Base-by-base conservation (phyloP, 2,329 filamentous ascomycete genomes). In the Xylaria sp. region DNA sequence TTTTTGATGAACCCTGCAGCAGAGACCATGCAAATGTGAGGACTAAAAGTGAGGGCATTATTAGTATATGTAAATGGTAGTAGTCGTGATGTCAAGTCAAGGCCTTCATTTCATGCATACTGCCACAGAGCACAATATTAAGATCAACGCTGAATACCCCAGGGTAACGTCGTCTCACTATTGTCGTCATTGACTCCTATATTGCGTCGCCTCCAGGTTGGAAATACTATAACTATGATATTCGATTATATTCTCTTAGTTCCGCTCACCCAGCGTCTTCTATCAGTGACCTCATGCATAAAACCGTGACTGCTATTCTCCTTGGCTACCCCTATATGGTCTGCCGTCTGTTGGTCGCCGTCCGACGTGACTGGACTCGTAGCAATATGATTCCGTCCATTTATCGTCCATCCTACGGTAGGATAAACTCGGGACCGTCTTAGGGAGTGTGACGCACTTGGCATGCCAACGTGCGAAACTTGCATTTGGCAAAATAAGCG, bases 401-500 rank as follows among this genome's bases (percentile, higher is more conserved):
- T 18, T 10, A 50, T 12, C 12, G 32, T 15, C 25, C 10, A 7
- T 7, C 25, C 12, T 3, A 13, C n/a, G 9, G 18, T 18, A 18
- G n/a, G 41, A 44, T 44, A 10, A n/a, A 44, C 6, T 57, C 2
- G 6, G 55, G 3, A 12, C 18, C 9, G 13, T 41, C 37, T 44
- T 28, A 10, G 12, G 20, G 20, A 5, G 54, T 57, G 37, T 44
- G 55, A 56, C n/a, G 9, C 12, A 41, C 3, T 39, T 41, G 15
- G 4, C 57, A 48, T 56, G 25, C 23, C n/a, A n/a, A 20, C 7
- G 8, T 37, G 44, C 25, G 23, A 39, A 34, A 58, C 39, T 46
- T 46, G 56, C 55, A 57, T 57, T 18, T 44, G 37, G 18, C 37
- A 48, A 46, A 48, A 32, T 34, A 60, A 50, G 44, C 28, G 60